A percentile compares a stretch with the other conserved stretches of the same genome.
Conservation (phyloP, 2,329 filamentous ascomycete species). For the Pseudovirgaria hyperparasitica region DNA sequence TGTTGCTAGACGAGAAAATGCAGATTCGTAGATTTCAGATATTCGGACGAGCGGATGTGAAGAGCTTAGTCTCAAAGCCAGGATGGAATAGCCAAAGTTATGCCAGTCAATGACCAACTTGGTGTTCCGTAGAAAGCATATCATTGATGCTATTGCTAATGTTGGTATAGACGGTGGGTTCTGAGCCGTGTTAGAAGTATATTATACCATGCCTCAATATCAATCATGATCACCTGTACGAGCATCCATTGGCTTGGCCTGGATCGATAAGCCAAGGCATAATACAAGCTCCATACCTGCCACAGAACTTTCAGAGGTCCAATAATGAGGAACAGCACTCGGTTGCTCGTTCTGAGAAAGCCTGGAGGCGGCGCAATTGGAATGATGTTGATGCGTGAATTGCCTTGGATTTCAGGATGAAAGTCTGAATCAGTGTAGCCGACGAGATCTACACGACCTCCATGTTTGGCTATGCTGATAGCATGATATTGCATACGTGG, state of each 20-base stretch:
- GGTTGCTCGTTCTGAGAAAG: conserved; percentile 53
- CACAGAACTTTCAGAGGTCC: conserved; percentile 78
- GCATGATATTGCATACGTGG: conserved; percentile 99
- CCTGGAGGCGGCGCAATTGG: conserved; percentile 56
- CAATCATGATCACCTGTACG: conserved; percentile 45
- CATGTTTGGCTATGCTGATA: conserved; percentile 74
- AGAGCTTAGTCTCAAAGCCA: conserved; percentile 52
- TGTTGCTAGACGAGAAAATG: conserved; percentile 54
- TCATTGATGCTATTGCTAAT: conserved; percentile 58
- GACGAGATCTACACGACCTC: conserved; percentile 69
- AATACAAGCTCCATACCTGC: conserved; percentile 62
- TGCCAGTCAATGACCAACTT: conserved; percentile 92
- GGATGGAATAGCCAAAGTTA: conserved; percentile 94
- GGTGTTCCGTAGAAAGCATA: conserved; percentile 67
- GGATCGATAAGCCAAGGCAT: conserved; percentile 59
- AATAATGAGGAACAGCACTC: conserved; percentile 61
- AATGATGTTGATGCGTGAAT: conserved; percentile 57
- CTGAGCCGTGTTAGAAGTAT: conserved; percentile 27
- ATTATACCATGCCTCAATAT: no score
- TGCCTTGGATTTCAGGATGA: conserved; percentile 62
- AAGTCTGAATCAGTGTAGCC: conserved; percentile 77
- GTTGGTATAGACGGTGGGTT: conserved; percentile 95
- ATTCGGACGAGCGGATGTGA: conserved; percentile 64
- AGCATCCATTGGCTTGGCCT: conserved; percentile 73
- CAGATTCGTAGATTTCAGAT: conserved; percentile 64